Conservation (phyloP, 352 stramenopile species). For the Pythium coloratum region DNA sequence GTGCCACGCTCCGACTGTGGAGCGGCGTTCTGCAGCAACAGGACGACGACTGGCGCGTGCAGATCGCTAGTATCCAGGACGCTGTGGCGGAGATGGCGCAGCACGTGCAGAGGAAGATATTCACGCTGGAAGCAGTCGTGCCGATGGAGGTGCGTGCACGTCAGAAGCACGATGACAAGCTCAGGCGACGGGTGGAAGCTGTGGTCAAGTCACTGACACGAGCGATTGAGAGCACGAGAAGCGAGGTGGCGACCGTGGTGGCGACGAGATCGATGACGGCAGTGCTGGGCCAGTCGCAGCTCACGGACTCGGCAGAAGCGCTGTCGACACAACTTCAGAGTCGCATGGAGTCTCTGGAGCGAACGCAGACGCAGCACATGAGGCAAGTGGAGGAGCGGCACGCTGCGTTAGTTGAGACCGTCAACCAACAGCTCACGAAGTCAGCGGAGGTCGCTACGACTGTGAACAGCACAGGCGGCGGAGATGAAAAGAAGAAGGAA, state of each 20-base stretch:
- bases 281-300: background rate
- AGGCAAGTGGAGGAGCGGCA: background rate
- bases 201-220: conserved; percentile 37
- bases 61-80: conserved; percentile 34
- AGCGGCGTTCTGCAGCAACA: conserved; percentile 31
- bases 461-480: background rate
- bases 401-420: background rate
- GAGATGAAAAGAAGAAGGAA: background rate
- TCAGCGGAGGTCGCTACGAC: background rate
- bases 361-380: conserved; percentile 13
- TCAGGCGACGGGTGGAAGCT: conserved; percentile 44
- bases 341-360: conserved; percentile 37
- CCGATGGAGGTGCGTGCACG: conserved; percentile 61
- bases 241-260: conserved; percentile 30
- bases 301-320: background rate
- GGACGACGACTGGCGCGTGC: conserved; percentile 36
- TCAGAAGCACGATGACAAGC: conserved; percentile 58
- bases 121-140: conserved; percentile 59
- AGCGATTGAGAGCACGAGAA: conserved; percentile 33
- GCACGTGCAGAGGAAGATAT: conserved; percentile 44
- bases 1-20: conserved; percentile 31
- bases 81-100: conserved; percentile 36
- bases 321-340: conserved; percentile 14
- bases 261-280: conserved; percentile 1
- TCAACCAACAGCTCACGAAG: background rate